phyloP scores from a whole-genome alignment of 2,329 filamentous ascomycete genomes.

The Epichloe sibirici region DNA sequence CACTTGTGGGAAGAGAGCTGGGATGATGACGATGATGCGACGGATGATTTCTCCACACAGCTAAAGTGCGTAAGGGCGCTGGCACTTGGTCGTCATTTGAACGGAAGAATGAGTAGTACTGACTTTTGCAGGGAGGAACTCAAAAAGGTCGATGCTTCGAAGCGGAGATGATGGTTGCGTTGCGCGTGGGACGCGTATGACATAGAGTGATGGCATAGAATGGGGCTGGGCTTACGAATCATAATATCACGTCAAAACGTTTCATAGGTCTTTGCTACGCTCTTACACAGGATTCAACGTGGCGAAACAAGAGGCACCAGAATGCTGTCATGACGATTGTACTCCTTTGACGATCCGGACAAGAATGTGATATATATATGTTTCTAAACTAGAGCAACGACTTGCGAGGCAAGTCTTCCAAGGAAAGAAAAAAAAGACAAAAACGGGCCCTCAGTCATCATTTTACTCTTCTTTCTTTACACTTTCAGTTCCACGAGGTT shows the following conservation, averaged over 20 bases:
- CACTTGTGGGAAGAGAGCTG: slow-evolving; percentile 99
- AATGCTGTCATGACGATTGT: neutral
- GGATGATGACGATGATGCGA: slow-evolving; percentile 97
- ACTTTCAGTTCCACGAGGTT: neutral
- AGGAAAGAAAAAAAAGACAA: neutral
- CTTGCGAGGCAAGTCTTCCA: neutral
- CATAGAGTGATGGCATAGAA: neutral
- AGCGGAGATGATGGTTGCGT: slow-evolving; percentile 36
- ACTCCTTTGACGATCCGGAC: neutral
- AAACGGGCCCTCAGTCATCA: slow-evolving; percentile 10
- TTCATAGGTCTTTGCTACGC: neutral
- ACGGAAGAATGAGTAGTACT: slow-evolving; percentile 3
- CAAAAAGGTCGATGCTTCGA: slow-evolving; percentile 78
- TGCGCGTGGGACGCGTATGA: neutral
- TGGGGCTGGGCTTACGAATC: neutral
- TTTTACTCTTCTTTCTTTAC: slow-evolving; percentile 1
- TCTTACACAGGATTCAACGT: neutral
- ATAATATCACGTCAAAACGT: neutral
- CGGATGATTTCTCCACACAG: slow-evolving; percentile 90
- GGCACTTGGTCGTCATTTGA: slow-evolving; percentile 19
- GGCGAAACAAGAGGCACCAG: too few relatives aligned
- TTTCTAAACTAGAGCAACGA: neutral
- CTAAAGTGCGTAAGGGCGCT: slow-evolving; percentile 50
- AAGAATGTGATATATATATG: too few relatives aligned
- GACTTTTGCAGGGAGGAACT: slow-evolving; percentile 59